Evolutionary conservation across 768 basidiomycete genomes (phyloP), one percentile per base, ranked within the genome.

Genomic region (Pleurotus platypus): DNA sequence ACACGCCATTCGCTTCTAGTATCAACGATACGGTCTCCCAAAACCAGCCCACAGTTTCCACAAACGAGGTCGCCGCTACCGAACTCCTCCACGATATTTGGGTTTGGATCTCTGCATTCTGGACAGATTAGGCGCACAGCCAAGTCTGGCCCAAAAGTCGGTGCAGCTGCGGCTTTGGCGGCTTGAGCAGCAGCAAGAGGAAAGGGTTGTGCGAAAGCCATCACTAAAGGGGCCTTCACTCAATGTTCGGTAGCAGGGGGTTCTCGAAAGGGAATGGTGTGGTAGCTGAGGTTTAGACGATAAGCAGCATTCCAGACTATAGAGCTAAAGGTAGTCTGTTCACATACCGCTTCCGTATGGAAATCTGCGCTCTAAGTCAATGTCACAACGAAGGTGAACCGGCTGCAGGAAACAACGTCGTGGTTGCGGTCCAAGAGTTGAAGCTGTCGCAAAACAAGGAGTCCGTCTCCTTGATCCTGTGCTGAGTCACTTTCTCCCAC

Each of bases 1-100:
- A 92, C 90, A 78, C 87, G 78, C 92, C 95, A 99, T 87, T 99
- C 97, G 75, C 92, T 94, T 71, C 96, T 80, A 38, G 97, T 98
- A 73, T 99, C 97, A 27, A 98, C 95, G 53, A 99, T 86, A 63
- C 94, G 83, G 70, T 98, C 97, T 65, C 96, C 96, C 61, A 98
- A 77, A 63, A 99, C 94, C 63, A 98, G 79, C 57, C 95, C 94
- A 79, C 94, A 96, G 60, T 82, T 82, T 67, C 89, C 89, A 77
- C 95, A 94, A 63, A 98, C 97, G 69, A 98, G 85, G 75, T 99
- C 97, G 66, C 97, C 97, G 63, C 91, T 90, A 67, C 92, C 91
- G 74, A 96, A 98, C 77, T 98, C 94, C 78, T 99, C 97, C 66
- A 94, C 83, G 68, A 99, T 95, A 62, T 94, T 87, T 12, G 94